Base-by-base conservation (phyloP, 257 asterid genomes). In the Linaria vulgaris region DNA sequence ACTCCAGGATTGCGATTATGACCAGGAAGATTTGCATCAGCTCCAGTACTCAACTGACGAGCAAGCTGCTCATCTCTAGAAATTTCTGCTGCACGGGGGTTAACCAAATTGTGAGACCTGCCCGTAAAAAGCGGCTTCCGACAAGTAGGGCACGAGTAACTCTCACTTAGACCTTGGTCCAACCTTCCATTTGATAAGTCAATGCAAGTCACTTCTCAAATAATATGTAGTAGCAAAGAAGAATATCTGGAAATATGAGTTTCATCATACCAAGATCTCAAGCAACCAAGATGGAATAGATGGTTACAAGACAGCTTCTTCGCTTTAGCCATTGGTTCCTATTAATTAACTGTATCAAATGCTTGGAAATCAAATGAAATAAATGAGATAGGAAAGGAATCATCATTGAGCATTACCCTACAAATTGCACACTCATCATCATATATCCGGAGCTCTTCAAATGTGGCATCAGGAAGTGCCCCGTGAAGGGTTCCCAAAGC, bases 281-380 rank as follows among this genome's bases (percentile, higher is more conserved):
- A 82, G 86, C 97, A 91, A 5, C 89, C 77, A 53, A 91, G 88
- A 77, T 91, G 97, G 85, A 85, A 91, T 61, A 91, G 90, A 81
- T 91, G 97, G 59, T 81, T 88, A 69, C 97, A 91, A 10, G 95
- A 76, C 49, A 91, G 86, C 81, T 79, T 88, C 92, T 91, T 91
- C 12, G 97, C 97, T 71, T 86, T 91, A 0, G 97, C 95, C 97
- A 91, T 91, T 25, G 96, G 96, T 79, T 91, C 97, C 97, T 91
- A 86, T 58, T 56, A 63, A 60, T 38, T 51, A 23, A 25, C 67
- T 61, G 59, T 54, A 53, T 61, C 63, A 82, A 64, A 72, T 31
- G 64, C 59, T 75, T 56, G 48, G 56, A 71, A 15, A 67, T 47
- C 41, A 70, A 69, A 59, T 64, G 68, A 54, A 65, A 61, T 63